These are phyloP conservation scores for Daldinia loculata DNA, from an alignment of 495 filamentous ascomycete genomes.

Conservation along the genomic window DNA sequence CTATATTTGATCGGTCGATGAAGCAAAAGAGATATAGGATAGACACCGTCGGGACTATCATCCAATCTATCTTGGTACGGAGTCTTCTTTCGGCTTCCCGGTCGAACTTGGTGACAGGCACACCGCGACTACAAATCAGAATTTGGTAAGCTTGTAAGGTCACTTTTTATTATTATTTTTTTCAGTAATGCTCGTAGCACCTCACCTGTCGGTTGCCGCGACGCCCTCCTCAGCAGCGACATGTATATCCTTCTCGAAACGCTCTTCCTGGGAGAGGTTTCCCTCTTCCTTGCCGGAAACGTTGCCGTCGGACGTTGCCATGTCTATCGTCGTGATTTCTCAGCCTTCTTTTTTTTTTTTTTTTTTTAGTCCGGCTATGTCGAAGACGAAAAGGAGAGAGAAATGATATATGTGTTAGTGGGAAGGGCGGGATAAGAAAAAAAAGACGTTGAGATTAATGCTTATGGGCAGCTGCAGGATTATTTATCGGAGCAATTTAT, in stretches of 20 bases:
- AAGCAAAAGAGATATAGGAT: slow-evolving; percentile 69
- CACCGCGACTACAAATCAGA: slow-evolving; percentile 56
- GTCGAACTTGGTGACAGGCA: slow-evolving; percentile 66
- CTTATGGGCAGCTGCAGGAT: neutral
- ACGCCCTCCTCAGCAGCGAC: slow-evolving; percentile 66
- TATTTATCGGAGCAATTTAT: neutral
- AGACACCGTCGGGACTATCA: slow-evolving; percentile 63
- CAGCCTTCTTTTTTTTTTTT: too few species aligned
- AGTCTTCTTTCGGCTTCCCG: slow-evolving; percentile 65
- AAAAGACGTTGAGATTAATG: too few species aligned
- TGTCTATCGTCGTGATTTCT: neutral
- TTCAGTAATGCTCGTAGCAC: neutral
- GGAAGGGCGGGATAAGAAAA: too few species aligned
- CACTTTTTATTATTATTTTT: too few species aligned
- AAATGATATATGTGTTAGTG: too few species aligned
- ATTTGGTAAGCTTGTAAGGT: slow-evolving; percentile 12
- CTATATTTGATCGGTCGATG: slow-evolving; percentile 71
- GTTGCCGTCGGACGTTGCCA: slow-evolving; percentile 1
- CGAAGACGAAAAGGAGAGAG: too few species aligned
- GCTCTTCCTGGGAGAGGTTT: slow-evolving; percentile 14
- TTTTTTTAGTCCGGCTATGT: too few species aligned
- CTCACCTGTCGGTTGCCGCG: slow-evolving; percentile 68
- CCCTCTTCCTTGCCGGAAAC: slow-evolving; percentile 14
- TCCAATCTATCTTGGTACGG: slow-evolving; percentile 60
- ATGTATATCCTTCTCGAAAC: slow-evolving; percentile 43